phyloP scores from a whole-genome alignment of 306 rosid genomes.

The Corylus heterophylla region DNA sequence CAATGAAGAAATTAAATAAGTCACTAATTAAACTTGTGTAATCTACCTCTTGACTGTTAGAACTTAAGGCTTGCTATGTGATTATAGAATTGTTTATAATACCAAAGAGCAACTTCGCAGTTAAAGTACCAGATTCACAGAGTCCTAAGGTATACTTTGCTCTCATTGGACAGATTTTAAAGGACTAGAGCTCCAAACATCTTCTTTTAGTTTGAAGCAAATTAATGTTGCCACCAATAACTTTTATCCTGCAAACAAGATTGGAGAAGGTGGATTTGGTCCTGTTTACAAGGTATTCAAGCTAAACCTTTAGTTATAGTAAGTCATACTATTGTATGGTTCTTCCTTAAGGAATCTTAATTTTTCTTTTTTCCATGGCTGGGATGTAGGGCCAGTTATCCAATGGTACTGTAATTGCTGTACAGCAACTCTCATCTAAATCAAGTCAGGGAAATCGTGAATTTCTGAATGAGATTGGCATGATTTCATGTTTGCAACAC shows the following conservation, averaged over 20 bases:
- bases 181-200: background rate
- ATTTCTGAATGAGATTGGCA: conserved; percentile 29
- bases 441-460: conserved; percentile 31
- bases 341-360: background rate
- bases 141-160: background rate
- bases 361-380: background rate
- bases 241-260: background rate
- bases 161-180: background rate
- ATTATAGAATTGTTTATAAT: background rate
- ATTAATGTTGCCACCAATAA: background rate
- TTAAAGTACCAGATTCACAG: background rate
- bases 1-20: too few relatives aligned
- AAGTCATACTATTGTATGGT: background rate
- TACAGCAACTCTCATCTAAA: conserved; percentile 30
- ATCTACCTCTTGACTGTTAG: background rate
- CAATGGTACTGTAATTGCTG: conserved; percentile 20
- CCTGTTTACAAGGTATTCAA: background rate
- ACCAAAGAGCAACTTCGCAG: background rate
- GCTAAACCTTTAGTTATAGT: background rate
- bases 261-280: conserved; percentile 8
- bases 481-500: conserved; percentile 29
- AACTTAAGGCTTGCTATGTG: background rate
- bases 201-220: background rate
- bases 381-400: conserved; percentile 13
- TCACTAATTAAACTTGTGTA: too few relatives aligned